Conservation (phyloP, 176 grass and related monocot species). For the Phyllostachys edulis region DNA sequence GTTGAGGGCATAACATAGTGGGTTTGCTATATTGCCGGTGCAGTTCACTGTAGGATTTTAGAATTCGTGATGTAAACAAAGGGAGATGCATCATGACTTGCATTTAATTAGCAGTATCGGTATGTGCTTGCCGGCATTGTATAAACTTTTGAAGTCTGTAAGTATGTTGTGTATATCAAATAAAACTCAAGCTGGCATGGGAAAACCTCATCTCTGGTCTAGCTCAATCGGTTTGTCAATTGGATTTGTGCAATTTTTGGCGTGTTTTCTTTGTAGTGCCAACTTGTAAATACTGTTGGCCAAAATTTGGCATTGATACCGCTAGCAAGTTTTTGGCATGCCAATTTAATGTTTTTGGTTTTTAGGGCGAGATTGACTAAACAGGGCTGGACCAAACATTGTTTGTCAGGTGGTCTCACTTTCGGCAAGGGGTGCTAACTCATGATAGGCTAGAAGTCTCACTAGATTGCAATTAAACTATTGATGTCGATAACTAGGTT, state of each 20-base stretch:
- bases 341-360: too few relatives aligned
- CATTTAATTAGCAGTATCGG: constrained; percentile 8
- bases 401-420: too few relatives aligned
- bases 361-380: too few relatives aligned
- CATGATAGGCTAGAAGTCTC: too few relatives aligned
- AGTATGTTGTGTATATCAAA: background rate
- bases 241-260: background rate
- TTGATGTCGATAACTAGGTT: too few relatives aligned
- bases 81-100: background rate
- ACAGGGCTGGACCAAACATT: too few relatives aligned
- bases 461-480: too few relatives aligned
- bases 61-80: background rate
- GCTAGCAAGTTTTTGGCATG: too few relatives aligned
- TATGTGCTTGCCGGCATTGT: background rate
- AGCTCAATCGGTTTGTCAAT: background rate
- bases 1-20: background rate
- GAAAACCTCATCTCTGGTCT: background rate
- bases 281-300: too few relatives aligned
- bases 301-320: too few relatives aligned
- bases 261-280: too few relatives aligned
- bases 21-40: background rate
- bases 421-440: too few relatives aligned
- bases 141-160: background rate
- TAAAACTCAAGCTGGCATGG: background rate
- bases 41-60: background rate